Evolutionary conservation across 768 basidiomycete genomes (phyloP).

Genomic region (Cyathus striatus): DNA sequence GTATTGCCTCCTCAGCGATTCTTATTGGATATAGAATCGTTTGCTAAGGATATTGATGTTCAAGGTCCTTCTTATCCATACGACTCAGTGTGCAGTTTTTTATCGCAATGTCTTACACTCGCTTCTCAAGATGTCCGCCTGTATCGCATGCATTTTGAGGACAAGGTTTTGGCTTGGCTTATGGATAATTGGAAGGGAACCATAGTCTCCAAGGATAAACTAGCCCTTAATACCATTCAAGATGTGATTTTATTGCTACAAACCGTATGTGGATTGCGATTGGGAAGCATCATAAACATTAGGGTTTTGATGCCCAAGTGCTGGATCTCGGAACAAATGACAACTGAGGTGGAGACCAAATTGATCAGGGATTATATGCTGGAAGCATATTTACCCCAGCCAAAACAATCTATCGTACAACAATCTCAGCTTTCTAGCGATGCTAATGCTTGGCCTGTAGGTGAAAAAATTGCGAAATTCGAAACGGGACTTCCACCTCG

Average conservation of each 20-base stretch:
- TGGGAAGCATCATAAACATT: constrained; percentile 38
- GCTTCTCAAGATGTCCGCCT: constrained; percentile 79
- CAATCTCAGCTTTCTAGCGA: background rate
- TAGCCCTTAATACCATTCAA: constrained; percentile 47
- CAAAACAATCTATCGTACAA: background rate
- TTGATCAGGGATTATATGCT: constrained; percentile 71
- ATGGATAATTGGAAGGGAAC: constrained; percentile 59
- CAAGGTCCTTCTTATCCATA: constrained; percentile 86
- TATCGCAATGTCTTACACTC: constrained; percentile 61
- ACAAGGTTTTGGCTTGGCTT: constrained; percentile 82
- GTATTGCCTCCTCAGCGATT: constrained; percentile 51
- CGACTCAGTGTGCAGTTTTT: constrained; percentile 87
- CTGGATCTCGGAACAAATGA: constrained; percentile 52
- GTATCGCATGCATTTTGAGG: constrained; percentile 82
- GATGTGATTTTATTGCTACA: constrained; percentile 66
- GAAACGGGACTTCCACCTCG: constrained; percentile 37
- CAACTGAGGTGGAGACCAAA: constrained; percentile 51
- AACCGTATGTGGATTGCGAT: constrained; percentile 54
- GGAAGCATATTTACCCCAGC: constrained; percentile 54
- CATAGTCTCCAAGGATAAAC: constrained; percentile 27
- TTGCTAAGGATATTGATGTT: constrained; percentile 80
- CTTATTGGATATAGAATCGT: constrained; percentile 68
- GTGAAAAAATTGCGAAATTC: background rate
- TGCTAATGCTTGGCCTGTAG: background rate
- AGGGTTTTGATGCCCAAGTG: constrained; percentile 66